Conservation (phyloP, 2,329 filamentous ascomycete genomes). For the Fusarium napiforme region DNA sequence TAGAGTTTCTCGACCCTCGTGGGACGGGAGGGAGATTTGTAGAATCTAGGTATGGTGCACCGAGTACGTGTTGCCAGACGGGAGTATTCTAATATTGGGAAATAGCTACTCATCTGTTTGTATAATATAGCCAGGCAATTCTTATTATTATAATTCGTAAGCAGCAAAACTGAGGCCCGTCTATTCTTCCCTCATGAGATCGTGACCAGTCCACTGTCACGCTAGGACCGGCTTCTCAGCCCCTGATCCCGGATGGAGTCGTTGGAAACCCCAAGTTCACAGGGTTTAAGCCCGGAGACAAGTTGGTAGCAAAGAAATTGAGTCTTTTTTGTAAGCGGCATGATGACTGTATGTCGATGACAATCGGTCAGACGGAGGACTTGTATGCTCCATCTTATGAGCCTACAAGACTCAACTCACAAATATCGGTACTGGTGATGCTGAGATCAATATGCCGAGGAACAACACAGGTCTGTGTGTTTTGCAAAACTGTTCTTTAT, state of each 20-base stretch:
- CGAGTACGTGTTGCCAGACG: not conserved
- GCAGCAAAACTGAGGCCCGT: conserved; percentile 4
- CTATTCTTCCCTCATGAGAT: conserved; percentile 4
- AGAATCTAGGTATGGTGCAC: not conserved
- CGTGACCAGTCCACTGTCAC: conserved; percentile 1
- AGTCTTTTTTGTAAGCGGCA: not conserved
- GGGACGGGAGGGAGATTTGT: not conserved
- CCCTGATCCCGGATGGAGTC: conserved; percentile 26
- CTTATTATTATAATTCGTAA: not conserved
- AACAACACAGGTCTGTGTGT: not conserved
- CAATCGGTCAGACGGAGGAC: not conserved
- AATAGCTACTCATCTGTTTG: not conserved
- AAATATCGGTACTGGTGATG: not conserved
- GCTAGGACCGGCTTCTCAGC: conserved; percentile 19
- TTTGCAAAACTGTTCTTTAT: not conserved
- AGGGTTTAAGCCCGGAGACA: not conserved
- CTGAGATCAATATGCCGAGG: not conserved
- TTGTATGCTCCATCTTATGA: not conserved
- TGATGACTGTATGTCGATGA: not conserved
- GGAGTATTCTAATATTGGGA: not conserved
- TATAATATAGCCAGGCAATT: not conserved
- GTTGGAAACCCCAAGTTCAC: conserved; percentile 13
- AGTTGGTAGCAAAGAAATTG: not conserved
- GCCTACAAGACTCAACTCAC: not conserved
- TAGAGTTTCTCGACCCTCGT: not conserved